Percentiles rank a stretch among this genome's conserved stretches.
Evolutionary conservation across 495 filamentous ascomycete species (phyloP).

Genomic region (Pyronema omphalodes): DNA sequence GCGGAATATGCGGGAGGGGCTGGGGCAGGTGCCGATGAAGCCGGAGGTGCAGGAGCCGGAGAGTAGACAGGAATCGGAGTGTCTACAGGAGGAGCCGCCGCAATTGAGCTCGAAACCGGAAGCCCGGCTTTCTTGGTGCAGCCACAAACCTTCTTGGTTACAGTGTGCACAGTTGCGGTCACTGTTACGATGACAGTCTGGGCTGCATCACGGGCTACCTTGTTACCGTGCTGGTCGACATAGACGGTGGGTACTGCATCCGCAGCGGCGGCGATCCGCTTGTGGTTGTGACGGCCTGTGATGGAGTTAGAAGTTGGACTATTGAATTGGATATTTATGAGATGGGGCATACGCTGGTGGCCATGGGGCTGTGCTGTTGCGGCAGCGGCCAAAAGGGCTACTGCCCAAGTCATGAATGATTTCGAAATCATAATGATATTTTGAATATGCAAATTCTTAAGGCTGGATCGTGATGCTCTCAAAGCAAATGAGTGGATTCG

Average conservation of each 20-base stretch:
- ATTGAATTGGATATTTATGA: not conserved
- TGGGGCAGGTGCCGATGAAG: not conserved
- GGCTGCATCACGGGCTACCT: constrained; percentile 20
- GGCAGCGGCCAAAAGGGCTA: not conserved
- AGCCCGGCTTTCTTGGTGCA: not conserved
- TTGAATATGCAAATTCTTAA: not conserved
- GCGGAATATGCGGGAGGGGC: not conserved
- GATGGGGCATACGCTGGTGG: not conserved
- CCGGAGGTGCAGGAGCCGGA: not conserved
- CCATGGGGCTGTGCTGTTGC: not conserved
- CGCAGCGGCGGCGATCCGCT: constrained; percentile 16
- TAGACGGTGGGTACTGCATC: constrained; percentile 27
- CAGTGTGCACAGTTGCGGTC: not conserved
- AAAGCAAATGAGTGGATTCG: not conserved
- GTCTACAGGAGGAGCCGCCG: too few relatives aligned
- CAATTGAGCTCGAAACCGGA: too few relatives aligned
- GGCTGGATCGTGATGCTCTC: not conserved
- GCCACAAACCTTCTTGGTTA: not conserved
- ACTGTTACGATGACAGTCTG: not conserved
- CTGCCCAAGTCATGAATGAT: not conserved
- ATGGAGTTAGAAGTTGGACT: constrained; percentile 4
- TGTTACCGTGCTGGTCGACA: constrained; percentile 42
- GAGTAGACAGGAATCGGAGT: not conserved
- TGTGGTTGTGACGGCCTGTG: constrained; percentile 15
- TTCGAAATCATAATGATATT: not conserved